phyloP scores from a whole-genome alignment of 2,329 filamentous ascomycete species.

The Colletotrichum salicis region DNA sequence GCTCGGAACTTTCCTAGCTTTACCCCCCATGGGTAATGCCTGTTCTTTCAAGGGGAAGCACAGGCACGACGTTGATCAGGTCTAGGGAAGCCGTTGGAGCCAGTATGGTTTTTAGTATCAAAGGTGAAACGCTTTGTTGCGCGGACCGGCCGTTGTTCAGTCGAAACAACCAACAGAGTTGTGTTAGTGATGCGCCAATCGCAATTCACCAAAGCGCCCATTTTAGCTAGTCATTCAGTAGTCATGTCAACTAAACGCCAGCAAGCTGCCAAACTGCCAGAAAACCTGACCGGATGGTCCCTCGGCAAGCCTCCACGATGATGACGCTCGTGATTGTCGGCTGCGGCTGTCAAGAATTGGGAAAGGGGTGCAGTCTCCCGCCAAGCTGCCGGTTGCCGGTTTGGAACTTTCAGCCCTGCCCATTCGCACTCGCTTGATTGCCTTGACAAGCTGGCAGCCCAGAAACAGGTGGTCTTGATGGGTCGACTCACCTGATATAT shows the following conservation, averaged over 20 bases:
- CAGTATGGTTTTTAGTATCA: conserved; percentile 13
- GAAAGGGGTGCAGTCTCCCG: not conserved
- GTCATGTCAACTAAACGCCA: conserved; percentile 5
- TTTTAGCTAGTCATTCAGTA: not conserved
- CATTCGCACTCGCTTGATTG: conserved; percentile 13
- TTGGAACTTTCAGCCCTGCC: not conserved
- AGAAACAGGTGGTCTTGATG: not conserved
- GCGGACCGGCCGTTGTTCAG: conserved; percentile 20
- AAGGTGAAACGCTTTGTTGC: conserved; percentile 28
- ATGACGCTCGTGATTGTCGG: conserved; percentile 9
- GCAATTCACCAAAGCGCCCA: not conserved
- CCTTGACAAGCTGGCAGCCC: not conserved
- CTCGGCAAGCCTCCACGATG: not conserved
- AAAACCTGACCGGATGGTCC: not conserved
- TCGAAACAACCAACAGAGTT: conserved; percentile 26
- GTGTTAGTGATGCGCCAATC: conserved; percentile 19
- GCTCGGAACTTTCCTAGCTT: not conserved
- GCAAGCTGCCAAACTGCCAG: conserved; percentile 1
- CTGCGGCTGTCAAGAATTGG: not conserved
- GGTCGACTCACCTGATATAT: conserved; percentile 9
- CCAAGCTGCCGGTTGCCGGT: conserved; percentile 13
- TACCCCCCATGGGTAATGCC: too few species aligned
- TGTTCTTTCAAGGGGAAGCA: not conserved
- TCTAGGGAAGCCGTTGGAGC: not conserved
- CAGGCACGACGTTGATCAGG: not conserved